Percentiles rank a stretch among this genome's conserved stretches.
Conservation (phyloP, 1,284 basidiomycete genomes). For the Inonotus hispidus region DNA sequence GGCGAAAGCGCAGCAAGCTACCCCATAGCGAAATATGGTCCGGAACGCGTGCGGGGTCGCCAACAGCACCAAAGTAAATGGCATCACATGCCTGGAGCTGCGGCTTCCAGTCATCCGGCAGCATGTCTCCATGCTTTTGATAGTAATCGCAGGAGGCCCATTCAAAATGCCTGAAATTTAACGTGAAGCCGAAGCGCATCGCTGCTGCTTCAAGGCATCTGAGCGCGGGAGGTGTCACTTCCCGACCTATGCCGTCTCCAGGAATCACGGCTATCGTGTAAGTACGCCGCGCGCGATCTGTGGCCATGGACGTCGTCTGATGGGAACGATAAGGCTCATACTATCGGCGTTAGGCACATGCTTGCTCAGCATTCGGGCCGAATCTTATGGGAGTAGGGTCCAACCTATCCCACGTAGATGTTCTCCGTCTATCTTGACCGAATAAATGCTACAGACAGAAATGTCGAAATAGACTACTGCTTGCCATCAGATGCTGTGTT, state of each 20-base stretch:
- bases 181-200: conserved; percentile 26
- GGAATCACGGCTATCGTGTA: conserved; percentile 51
- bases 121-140: conserved; percentile 30
- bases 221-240: conserved; percentile 42
- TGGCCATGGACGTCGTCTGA: conserved; percentile 7
- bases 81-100: conserved; percentile 30
- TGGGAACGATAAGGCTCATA: neutral
- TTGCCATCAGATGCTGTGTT: neutral
- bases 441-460: too few relatives aligned
- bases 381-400: neutral
- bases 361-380: neutral
- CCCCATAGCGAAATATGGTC: conserved; percentile 56
- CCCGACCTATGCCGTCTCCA: conserved; percentile 53
- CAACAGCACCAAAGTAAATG: conserved; percentile 38
- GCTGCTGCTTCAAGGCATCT: conserved; percentile 32
- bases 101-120: conserved; percentile 33
- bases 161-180: conserved; percentile 35
- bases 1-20: conserved; percentile 44
- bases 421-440: neutral
- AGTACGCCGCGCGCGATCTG: conserved; percentile 10
- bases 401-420: neutral
- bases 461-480: neutral
- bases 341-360: neutral
- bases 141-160: conserved; percentile 32
- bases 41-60: conserved; percentile 38